Conservation (phyloP, 225 moss, liverwort and hornwort genomes). For the Polytrichum formosum region DNA sequence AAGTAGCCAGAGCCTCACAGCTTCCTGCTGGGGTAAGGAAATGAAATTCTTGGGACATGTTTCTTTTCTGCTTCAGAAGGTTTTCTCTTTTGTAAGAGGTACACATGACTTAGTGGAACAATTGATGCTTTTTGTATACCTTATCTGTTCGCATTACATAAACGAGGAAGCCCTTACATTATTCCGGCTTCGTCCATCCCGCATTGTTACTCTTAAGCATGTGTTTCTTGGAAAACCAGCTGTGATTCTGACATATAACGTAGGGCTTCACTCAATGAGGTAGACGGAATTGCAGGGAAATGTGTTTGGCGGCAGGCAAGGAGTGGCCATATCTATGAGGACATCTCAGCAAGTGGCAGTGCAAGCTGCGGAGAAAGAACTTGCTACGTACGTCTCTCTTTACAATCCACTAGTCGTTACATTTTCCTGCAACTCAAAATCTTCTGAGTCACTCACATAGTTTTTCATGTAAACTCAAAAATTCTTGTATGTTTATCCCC, state of each 20-base stretch:
- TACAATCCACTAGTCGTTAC: not conserved
- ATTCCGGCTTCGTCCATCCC: too few species aligned
- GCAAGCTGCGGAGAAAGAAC: constrained; percentile 49
- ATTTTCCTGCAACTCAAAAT: not conserved
- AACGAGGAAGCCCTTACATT: too few species aligned
- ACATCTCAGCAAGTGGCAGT: constrained; percentile 37
- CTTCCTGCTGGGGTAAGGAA: constrained; percentile 55
- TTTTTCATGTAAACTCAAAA: not conserved
- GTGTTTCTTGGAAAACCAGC: too few species aligned
- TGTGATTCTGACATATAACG: too few species aligned
- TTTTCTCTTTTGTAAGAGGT: too few species aligned
- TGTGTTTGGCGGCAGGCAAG: constrained; percentile 20
- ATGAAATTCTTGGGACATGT: too few species aligned
- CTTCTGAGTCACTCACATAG: not conserved
- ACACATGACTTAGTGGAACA: too few species aligned
- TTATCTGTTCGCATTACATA: too few species aligned
- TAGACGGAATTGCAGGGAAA: constrained; percentile 20
- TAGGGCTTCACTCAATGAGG: too few species aligned
- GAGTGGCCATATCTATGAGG: constrained; percentile 10
- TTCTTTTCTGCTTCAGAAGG: too few species aligned
- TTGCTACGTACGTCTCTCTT: constrained; percentile 33
- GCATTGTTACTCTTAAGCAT: too few species aligned
- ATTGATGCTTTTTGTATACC: too few species aligned
- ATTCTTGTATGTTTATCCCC: not conserved
- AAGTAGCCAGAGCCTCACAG: constrained; percentile 46